Percentiles rank a stretch among this genome's conserved stretches.
phyloP scores from a whole-genome alignment of 306 rosid genomes.

The Vigna reflexopilosa region DNA sequence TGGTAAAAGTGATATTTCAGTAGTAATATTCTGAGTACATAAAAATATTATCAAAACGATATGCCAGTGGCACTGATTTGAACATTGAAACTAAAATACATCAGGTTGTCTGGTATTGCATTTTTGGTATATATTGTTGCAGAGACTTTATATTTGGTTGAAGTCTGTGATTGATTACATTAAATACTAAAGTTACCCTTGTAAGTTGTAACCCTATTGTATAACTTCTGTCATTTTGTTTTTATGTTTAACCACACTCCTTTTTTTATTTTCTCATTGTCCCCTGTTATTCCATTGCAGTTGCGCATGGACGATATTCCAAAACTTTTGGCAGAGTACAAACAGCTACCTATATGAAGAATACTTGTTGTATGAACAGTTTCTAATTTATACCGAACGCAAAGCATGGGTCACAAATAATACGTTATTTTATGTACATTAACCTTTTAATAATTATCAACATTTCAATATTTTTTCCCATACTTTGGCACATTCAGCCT shows the following conservation, averaged over 20 bases:
- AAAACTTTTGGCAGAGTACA: conserved; percentile 81
- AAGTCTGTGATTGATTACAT: conserved; percentile 21
- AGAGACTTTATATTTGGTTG: neutral
- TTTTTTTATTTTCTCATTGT: conserved; percentile 13
- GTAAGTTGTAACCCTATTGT: neutral
- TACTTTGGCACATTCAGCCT: no score
- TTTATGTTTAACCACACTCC: neutral
- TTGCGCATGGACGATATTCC: conserved; percentile 89
- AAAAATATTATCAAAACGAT: conserved; percentile 5
- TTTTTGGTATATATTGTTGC: neutral
- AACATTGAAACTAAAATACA: neutral
- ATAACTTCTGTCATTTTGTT: neutral
- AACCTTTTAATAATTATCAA: neutral
- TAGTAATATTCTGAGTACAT: conserved; percentile 27
- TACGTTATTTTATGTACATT: neutral
- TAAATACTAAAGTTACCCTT: neutral
- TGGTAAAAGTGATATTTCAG: neutral
- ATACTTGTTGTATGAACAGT: conserved; percentile 20
- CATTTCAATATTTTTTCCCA: neutral
- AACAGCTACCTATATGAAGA: conserved; percentile 48
- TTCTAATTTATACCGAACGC: conserved; percentile 5
- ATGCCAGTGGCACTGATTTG: conserved; percentile 26
- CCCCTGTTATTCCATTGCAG: conserved; percentile 52
- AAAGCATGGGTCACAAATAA: conserved; percentile 8
- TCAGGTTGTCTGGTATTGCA: neutral